Evolutionary conservation across 371 early-diverging fungal genomes (phyloP), one percentile per base, ranked within the genome.

Genomic region (Mortierella sp.): DNA sequence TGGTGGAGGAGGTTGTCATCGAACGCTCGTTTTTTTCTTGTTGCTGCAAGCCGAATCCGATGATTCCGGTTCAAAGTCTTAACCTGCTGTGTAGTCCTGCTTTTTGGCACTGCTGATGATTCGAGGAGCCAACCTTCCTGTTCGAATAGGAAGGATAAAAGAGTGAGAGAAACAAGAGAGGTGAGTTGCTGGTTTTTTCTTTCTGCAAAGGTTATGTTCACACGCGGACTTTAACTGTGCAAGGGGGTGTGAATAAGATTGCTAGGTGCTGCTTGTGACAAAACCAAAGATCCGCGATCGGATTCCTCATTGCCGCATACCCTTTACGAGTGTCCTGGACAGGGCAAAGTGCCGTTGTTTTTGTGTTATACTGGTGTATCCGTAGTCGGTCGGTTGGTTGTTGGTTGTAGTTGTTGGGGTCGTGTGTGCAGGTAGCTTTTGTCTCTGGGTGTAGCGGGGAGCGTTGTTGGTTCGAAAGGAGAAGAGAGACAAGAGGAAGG

Each of bases 1-100:
- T 59, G 28, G 59, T 73, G 21, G 61, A 34, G 28, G 76, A 70
- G 28, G 57, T 26, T 69, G 76, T 69, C 76, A 76, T 76, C 57
- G 48, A 55, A 26, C 10, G 31, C 26, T n/a, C 46, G 2, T 75
- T 6, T 57, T 55, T 34, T 54, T 51, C 40, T 51, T 51, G 64
- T 54, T 70, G 43, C 16, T 59, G 31, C 31, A 59, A n/a, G 69
- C 43, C 57, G 71, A 37, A 64, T 37, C 64, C 37, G 64, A 64
- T 37, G 64, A 37, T 31, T 37, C 59, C 16, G 10, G 59, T 59
- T n/a, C 59, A 2, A 14, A 3, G 64, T 64, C 21, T 21, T 8
- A 14, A 28, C 31, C 26, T 16, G 59, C 5, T 28, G 57, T 3
- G 16, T 59, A 14, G 16, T 28, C 26, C 59, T 28, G 59, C 14